Conservation (phyloP, 176 grass and related monocot genomes). For the Rhynchospora breviuscula region DNA sequence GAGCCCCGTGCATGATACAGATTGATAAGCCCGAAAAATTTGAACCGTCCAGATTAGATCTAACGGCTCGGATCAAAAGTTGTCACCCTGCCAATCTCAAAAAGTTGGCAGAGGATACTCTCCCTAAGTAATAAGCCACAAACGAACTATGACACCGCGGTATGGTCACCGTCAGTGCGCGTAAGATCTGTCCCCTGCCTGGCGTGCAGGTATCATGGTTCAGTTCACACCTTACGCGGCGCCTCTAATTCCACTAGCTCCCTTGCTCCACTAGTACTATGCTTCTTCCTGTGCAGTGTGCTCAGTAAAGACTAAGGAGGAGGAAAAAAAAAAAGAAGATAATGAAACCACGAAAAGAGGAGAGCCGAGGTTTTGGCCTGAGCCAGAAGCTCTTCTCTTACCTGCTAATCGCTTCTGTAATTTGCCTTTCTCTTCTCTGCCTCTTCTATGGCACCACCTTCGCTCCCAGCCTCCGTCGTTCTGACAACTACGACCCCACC, state of each 20-base stretch:
- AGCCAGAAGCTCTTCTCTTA: constrained; percentile 45
- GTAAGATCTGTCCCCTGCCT: not conserved
- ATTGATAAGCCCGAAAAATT: no score
- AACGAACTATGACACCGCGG: no score
- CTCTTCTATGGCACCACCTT: constrained; percentile 70
- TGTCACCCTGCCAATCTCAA: no score
- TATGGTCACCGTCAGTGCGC: not conserved
- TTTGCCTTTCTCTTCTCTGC: constrained; percentile 74
- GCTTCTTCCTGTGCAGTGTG: not conserved
- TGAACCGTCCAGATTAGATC: no score
- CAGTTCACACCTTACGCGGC: not conserved
- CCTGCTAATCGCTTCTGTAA: constrained; percentile 28
- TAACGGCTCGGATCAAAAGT: no score
- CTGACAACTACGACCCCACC: not conserved
- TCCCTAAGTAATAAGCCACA: no score
- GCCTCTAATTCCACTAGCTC: not conserved
- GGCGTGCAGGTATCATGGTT: not conserved
- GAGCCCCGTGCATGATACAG: no score
- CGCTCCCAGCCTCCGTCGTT: constrained; percentile 37
- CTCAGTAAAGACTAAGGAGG: not conserved
- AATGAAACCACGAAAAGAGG: constrained; percentile 31
- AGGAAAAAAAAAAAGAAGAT: not conserved
- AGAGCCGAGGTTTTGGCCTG: constrained; percentile 3
- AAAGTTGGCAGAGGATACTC: no score
- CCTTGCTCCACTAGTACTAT: not conserved